Evolutionary conservation across 208 protist species (phyloP).

Genomic region (Acanthamoeba polyphaga): DNA sequence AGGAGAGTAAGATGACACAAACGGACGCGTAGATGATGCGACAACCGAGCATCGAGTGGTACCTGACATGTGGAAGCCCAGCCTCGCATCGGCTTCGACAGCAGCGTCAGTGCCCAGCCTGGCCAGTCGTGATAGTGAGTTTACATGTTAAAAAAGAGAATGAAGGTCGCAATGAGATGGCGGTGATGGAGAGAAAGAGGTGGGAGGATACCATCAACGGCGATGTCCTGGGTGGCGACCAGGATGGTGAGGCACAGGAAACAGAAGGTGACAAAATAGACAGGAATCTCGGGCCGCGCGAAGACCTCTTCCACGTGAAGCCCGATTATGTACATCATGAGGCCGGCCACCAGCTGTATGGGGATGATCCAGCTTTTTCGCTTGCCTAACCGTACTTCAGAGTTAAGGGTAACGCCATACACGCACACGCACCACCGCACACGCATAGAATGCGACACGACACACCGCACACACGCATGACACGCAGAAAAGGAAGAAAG

Average conservation of each 20-base stretch:
- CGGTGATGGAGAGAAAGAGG: not conserved
- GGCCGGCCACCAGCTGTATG: conserved; percentile 75
- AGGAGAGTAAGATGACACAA: not conserved
- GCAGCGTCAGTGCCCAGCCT: conserved; percentile 84
- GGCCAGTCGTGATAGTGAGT: too few species aligned
- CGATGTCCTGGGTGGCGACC: conserved; percentile 87
- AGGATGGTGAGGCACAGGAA: conserved; percentile 83
- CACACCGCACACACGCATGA: not conserved
- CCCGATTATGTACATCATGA: conserved; percentile 48
- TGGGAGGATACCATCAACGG: conserved; percentile 81
- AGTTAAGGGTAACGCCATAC: conserved; percentile 8
- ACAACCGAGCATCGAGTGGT: not conserved
- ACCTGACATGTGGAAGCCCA: conserved; percentile 84
- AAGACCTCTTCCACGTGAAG: conserved; percentile 49
- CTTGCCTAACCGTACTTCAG: conserved; percentile 63
- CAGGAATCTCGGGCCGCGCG: not conserved
- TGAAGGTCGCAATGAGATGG: too few species aligned
- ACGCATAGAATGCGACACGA: not conserved
- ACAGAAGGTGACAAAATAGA: conserved; percentile 76
- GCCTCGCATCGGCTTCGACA: conserved; percentile 80
- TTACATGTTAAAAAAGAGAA: not conserved
- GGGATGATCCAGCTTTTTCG: conserved; percentile 85
- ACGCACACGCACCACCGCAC: not conserved
- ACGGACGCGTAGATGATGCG: not conserved
- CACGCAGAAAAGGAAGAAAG: conserved; percentile 8